Conservation (phyloP, 192 early-diverging fungal genomes). For the Phlyctochytrium bullatum region DNA sequence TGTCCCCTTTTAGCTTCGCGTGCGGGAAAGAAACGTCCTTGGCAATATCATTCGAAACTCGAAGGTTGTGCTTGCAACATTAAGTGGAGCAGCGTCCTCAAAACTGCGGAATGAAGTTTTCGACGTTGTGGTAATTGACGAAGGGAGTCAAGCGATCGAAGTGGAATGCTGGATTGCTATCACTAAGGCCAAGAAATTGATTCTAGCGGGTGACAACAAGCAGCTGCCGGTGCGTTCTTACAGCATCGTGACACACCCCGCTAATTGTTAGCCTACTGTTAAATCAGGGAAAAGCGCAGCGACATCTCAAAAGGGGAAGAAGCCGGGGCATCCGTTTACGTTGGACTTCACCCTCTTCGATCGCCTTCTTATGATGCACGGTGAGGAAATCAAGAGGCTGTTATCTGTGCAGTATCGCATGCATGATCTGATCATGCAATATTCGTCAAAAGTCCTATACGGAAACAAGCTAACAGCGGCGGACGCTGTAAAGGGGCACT, state of each 20-base stretch:
- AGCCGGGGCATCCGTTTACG: conserved; percentile 13
- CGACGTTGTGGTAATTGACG: conserved; percentile 86
- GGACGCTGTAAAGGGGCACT: conserved; percentile 56
- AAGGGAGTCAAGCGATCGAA: conserved; percentile 74
- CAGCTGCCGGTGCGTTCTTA: conserved; percentile 63
- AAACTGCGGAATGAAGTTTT: conserved; percentile 60
- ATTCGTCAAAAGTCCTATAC: conserved; percentile 70
- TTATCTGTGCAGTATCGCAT: conserved; percentile 87
- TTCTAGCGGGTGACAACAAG: conserved; percentile 87
- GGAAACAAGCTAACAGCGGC: conserved; percentile 64
- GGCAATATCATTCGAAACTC: conserved; percentile 54
- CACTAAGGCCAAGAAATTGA: conserved; percentile 63
- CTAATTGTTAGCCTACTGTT: conserved; percentile 63
- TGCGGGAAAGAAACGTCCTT: conserved; percentile 69
- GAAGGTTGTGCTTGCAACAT: conserved; percentile 72
- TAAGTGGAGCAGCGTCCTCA: conserved; percentile 66
- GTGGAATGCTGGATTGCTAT: conserved; percentile 90
- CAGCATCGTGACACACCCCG: background rate
- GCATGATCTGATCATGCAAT: conserved; percentile 77
- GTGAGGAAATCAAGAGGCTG: conserved; percentile 60
- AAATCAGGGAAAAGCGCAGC: conserved; percentile 40
- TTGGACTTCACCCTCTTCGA: conserved; percentile 77
- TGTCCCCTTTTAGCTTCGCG: conserved; percentile 55
- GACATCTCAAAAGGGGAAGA: conserved; percentile 1
- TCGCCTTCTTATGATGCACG: conserved; percentile 61